Percentiles rank a stretch among this genome's conserved stretches.
These are phyloP conservation scores for Botrytis squamosa DNA, from an alignment of 2,329 filamentous ascomycete species.

Conservation along the genomic window DNA sequence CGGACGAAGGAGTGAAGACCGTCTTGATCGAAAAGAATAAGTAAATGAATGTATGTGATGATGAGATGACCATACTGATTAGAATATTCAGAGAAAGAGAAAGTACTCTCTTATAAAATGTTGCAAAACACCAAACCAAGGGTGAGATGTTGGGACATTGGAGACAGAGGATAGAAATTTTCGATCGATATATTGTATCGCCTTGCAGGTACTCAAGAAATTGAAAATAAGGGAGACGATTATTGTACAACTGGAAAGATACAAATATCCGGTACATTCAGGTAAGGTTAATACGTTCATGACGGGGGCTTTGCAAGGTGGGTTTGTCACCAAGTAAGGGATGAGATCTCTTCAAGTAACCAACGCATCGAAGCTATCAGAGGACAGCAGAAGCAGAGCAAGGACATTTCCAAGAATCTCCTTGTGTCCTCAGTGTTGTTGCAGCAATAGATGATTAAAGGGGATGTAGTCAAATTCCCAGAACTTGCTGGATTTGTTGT, in stretches of 20 bases:
- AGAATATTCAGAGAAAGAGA: neutral
- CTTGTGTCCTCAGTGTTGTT: neutral
- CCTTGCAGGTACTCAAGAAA: constrained; percentile 22
- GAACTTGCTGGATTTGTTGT: neutral
- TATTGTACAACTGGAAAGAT: neutral
- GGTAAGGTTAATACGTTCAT: neutral
- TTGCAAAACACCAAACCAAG: neutral
- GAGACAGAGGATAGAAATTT: neutral
- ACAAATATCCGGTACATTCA: neutral
- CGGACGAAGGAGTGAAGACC: constrained; percentile 20
- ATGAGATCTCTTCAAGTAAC: neutral
- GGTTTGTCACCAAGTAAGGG: neutral
- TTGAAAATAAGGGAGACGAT: neutral
- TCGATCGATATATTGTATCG: constrained; percentile 20
- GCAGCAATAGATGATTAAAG: neutral
- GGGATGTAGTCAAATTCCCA: neutral
- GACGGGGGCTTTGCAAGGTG: neutral
- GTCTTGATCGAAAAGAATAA: neutral
- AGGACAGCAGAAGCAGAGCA: neutral
- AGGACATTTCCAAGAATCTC: neutral
- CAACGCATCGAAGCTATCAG: neutral
- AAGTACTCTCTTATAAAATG: neutral
- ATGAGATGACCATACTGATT: constrained; percentile 1
- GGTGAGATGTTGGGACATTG: neutral
- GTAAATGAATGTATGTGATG: constrained; percentile 12